Evolutionary conservation across 805 yeast genomes (phyloP).

Genomic region (Monosporozyma unispora): DNA sequence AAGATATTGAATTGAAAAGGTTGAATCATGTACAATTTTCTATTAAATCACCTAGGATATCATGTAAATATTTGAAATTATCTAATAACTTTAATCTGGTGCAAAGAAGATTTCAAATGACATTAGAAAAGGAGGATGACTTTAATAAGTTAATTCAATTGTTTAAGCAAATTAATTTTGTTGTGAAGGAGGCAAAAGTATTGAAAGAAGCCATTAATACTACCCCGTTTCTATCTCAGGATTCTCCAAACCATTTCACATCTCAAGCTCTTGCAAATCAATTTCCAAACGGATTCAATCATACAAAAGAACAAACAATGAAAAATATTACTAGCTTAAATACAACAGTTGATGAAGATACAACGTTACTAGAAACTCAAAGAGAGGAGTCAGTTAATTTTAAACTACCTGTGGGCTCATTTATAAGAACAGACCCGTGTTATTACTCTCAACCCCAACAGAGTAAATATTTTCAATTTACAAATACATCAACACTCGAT

Average conservation of each 20-base stretch:
- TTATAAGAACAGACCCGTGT: neutral
- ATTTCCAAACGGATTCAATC: no score
- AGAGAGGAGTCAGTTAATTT: neutral
- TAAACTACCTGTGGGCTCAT: neutral
- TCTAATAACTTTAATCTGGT: neutral
- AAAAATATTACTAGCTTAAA: no score
- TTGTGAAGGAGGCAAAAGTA: constrained; percentile 9
- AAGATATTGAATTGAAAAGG: neutral
- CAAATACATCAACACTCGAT: no score
- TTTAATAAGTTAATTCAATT: constrained; percentile 6
- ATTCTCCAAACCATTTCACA: neutral
- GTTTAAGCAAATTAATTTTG: constrained; percentile 7
- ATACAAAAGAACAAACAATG: no score
- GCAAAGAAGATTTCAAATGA: constrained; percentile 23
- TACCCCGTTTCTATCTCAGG: neutral
- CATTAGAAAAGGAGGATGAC: constrained; percentile 11
- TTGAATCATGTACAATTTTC: constrained; percentile 15
- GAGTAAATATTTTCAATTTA: neutral
- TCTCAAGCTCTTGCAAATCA: no score
- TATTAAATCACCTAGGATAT: constrained; percentile 18
- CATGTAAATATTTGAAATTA: constrained; percentile 21
- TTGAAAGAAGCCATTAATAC: neutral
- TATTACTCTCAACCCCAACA: no score
- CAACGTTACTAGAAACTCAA: neutral
- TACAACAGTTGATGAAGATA: neutral